phyloP scores from a whole-genome alignment of 202 grass and related monocot species.

The Schoenoplectus tabernaemontani region DNA sequence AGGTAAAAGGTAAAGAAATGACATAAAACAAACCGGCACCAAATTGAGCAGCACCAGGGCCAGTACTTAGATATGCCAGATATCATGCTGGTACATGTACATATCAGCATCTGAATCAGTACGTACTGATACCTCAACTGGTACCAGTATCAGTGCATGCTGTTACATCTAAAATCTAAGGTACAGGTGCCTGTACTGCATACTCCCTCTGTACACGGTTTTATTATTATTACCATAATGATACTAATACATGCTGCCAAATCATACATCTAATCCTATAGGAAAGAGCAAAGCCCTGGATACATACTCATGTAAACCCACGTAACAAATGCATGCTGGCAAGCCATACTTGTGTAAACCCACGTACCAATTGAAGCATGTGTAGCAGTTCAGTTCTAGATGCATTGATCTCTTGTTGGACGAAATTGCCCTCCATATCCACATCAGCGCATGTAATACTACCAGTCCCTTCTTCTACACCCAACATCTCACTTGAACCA shows the following conservation, averaged over 20 bases:
- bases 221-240: not conserved
- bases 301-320: not conserved
- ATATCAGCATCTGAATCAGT: not conserved
- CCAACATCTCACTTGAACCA: conserved; percentile 17
- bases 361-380: conserved; percentile 42
- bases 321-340: not conserved
- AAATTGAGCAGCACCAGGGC: not conserved
- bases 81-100: not conserved
- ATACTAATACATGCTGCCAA: not conserved
- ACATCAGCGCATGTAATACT: conserved; percentile 3
- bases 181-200: not conserved
- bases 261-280: not conserved
- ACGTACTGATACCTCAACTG: not conserved
- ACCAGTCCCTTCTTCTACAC: conserved; percentile 3
- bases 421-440: conserved; percentile 2
- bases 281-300: not conserved
- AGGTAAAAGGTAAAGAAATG: not conserved
- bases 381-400: conserved; percentile 28
- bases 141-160: not conserved
- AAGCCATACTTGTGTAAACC: not conserved
- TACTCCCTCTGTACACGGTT: not conserved
- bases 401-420: conserved; percentile 10
- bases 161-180: not conserved
- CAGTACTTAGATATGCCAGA: not conserved
- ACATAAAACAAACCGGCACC: not conserved